Evolutionary conservation across 164 flowering plant species (phyloP), one percentile per base, ranked within the genome.

Genomic region (Annona squamosa): DNA sequence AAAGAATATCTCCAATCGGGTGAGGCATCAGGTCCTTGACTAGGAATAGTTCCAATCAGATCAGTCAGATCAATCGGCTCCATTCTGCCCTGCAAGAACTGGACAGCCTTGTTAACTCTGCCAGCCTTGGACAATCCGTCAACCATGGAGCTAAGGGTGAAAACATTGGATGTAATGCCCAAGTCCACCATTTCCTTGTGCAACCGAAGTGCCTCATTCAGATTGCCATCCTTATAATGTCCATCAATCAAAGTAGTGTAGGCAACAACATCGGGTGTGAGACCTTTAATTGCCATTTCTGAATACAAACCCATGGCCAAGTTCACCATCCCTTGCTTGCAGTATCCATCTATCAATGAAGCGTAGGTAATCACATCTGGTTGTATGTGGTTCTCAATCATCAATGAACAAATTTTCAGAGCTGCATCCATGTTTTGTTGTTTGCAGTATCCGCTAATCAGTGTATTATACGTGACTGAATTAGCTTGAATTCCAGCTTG

Each of bases 91-190:
- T 81, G 70, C 82, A 87, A 86, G 73, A 83, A 77, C n/a, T 81
- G 82, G 48, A 86, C 64, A 48, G 97, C 92, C 56, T 80, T 81
- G 52, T 59, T 67, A 70, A 72, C 79, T 79, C 76, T 84, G 65
- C 93, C 97, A 73, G 81, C 79, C 74, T 84, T 93, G 80, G 87
- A 86, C n/a, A 87, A 81, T 45, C 97, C 98, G 75, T 86, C 88
- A 76, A 90, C 73, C 74, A 87, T 72, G 74, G 89, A 86, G 79
- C 81, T 83, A 46, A 83, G 37, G 0, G 93, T 90, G 76, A 82
- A 85, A 70, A 63, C 81, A 79, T 89, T 93, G 17, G 89, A 87
- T 17, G 68, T 48, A 46, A 86, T 4, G 19, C 87, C 91, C 12
- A 72, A 76, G 71, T 84, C 89, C 19, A 71, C 64, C 92, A 91